Percentiles rank a stretch among this genome's conserved stretches.
Conservation (phyloP, 108 stramenopile species). For the Halocafeteria seosinensis region DNA sequence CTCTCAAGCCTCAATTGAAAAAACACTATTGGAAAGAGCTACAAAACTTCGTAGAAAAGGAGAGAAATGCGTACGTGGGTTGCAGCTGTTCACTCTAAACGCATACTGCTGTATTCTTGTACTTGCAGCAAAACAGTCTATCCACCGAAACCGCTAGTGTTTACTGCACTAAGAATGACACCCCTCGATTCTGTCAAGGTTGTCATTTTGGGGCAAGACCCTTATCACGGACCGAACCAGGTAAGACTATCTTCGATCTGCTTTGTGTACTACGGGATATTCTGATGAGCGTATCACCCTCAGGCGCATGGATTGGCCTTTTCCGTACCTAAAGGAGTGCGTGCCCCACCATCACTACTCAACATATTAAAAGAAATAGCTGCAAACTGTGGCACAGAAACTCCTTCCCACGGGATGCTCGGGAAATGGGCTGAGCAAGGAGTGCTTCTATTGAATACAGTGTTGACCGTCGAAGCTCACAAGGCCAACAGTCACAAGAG, state of each 20-base stretch:
- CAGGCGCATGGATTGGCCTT: slow-evolving; percentile 47
- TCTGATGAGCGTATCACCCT: too few relatives aligned
- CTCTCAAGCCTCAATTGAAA: too few relatives aligned
- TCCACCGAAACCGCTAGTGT: slow-evolving; percentile 58
- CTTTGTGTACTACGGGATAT: too few relatives aligned
- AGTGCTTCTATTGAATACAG: slow-evolving; percentile 81
- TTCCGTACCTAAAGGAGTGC: slow-evolving; percentile 54
- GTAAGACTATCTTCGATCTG: too few relatives aligned
- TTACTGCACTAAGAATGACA: slow-evolving; percentile 68
- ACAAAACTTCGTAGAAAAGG: too few relatives aligned
- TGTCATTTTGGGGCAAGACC: slow-evolving; percentile 98
- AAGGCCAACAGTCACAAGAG: slow-evolving; percentile 70
- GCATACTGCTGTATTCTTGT: too few relatives aligned
- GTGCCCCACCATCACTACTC: slow-evolving; percentile 64
- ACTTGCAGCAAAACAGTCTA: too few relatives aligned
- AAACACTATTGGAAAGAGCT: too few relatives aligned
- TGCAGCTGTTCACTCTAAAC: too few relatives aligned
- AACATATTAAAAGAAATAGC: slow-evolving; percentile 76
- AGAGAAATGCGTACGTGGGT: too few relatives aligned
- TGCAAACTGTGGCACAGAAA: neutral
- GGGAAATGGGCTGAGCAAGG: slow-evolving; percentile 72
- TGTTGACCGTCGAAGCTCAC: slow-evolving; percentile 66
- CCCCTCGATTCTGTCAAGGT: slow-evolving; percentile 63
- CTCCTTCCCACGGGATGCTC: slow-evolving; percentile 51
- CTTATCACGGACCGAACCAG: slow-evolving; percentile 92